A percentile compares a stretch with the other conserved stretches of the same genome.
phyloP scores from a whole-genome alignment of 2,329 filamentous ascomycete species.

The Sporothrix mexicana region DNA sequence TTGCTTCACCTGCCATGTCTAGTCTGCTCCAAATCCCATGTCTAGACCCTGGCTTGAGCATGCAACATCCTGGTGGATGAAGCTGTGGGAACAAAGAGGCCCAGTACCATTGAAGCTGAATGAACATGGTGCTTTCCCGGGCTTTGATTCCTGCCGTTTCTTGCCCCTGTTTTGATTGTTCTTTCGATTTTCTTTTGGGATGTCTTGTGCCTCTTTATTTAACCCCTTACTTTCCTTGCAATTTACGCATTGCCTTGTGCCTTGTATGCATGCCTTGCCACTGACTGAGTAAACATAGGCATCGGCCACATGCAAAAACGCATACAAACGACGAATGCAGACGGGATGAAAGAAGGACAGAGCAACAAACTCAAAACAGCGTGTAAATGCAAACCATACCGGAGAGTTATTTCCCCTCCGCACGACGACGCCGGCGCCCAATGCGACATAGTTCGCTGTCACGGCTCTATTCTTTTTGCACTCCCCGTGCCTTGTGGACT shows the following conservation, averaged over 20 bases:
- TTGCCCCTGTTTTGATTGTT: slow-evolving; percentile 13
- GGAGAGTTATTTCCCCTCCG: background rate
- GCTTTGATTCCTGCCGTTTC: slow-evolving; percentile 7
- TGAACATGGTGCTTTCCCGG: background rate
- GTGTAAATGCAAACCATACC: slow-evolving; percentile 5
- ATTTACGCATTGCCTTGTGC: background rate
- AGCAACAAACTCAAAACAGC: background rate
- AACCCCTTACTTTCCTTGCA: background rate
- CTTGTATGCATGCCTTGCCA: background rate
- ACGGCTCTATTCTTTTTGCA: background rate
- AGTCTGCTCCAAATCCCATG: background rate
- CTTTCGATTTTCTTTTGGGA: background rate
- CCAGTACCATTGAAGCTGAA: background rate
- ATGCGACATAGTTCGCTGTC: slow-evolving; percentile 5
- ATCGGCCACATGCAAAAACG: background rate
- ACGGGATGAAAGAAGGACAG: background rate
- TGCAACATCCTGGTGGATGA: background rate
- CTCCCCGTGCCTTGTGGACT: too few species aligned
- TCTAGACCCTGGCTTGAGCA: background rate
- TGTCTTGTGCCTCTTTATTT: background rate
- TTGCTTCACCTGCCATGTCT: slow-evolving; percentile 10
- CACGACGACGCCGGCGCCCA: background rate
- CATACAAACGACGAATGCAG: background rate
- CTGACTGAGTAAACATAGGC: background rate
- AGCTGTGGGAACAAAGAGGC: background rate